phyloP scores from a whole-genome alignment of 257 asterid genomes.

The Nicotiana obtusifolia region DNA sequence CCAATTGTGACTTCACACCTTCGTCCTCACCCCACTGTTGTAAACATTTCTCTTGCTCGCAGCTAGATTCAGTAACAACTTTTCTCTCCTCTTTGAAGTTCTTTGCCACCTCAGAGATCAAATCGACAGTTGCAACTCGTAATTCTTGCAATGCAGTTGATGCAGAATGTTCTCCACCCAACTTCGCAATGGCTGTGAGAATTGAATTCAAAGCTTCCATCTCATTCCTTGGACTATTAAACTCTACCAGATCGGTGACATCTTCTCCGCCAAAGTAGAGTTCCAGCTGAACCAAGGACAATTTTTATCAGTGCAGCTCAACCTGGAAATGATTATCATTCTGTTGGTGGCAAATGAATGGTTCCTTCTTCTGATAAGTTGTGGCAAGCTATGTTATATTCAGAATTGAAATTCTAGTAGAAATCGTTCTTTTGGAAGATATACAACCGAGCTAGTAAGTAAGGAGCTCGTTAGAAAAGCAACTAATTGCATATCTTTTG shows the following conservation, averaged over 20 bases:
- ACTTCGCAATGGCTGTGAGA: conserved; percentile 42
- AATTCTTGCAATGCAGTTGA: conserved; percentile 28
- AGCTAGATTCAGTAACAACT: conserved; percentile 26
- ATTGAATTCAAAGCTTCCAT: conserved; percentile 69
- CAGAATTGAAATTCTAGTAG: background rate
- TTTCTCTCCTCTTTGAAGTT: conserved; percentile 35
- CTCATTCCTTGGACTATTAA: conserved; percentile 73
- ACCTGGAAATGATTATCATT: background rate
- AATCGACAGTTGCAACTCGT: conserved; percentile 31
- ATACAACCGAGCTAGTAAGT: background rate
- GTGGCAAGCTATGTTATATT: background rate
- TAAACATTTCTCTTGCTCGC: conserved; percentile 49
- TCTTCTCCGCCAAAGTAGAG: conserved; percentile 60
- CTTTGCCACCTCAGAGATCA: conserved; percentile 49
- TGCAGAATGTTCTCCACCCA: conserved; percentile 18
- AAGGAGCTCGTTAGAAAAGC: background rate
- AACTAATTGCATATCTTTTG: background rate
- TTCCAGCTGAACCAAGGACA: conserved; percentile 57
- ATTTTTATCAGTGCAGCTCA: background rate
- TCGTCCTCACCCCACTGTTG: conserved; percentile 59
- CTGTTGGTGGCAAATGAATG: background rate
- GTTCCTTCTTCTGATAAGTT: background rate
- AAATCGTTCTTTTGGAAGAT: background rate
- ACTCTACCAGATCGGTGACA: conserved; percentile 22
- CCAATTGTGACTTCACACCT: conserved; percentile 60